phyloP scores from a whole-genome alignment of 352 stramenopile genomes.

The Globisporangium solare region DNA sequence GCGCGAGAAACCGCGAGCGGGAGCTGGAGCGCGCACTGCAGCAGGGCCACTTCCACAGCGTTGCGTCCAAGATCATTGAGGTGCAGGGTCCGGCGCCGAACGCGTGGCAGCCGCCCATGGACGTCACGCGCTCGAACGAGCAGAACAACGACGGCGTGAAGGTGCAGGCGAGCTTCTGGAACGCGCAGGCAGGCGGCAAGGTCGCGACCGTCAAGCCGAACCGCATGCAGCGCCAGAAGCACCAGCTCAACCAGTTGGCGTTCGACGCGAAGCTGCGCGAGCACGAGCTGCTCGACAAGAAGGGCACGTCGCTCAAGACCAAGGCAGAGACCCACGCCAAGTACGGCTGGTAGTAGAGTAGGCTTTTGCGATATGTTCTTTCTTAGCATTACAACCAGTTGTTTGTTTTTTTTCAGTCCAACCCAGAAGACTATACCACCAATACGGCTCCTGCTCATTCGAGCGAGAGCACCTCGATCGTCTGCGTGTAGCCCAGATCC shows the following conservation, averaged over 20 bases:
- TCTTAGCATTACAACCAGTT: no score
- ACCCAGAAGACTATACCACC: no score
- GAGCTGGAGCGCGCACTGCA: slow-evolving; percentile 70
- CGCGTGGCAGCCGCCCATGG: slow-evolving; percentile 48
- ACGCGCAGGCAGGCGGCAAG: slow-evolving; percentile 38
- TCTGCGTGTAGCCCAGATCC: slow-evolving; percentile 22
- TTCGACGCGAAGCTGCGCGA: slow-evolving; percentile 75
- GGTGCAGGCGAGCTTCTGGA: slow-evolving; percentile 74
- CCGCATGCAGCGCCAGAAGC: slow-evolving; percentile 71
- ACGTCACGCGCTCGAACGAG: slow-evolving; percentile 13
- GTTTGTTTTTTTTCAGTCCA: no score
- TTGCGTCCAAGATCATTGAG: slow-evolving; percentile 58
- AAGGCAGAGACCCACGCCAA: slow-evolving; percentile 79
- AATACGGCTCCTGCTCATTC: neutral
- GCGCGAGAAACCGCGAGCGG: slow-evolving; percentile 47
- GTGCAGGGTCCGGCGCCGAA: slow-evolving; percentile 44
- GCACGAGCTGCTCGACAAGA: slow-evolving; percentile 66
- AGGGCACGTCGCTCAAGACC: slow-evolving; percentile 58
- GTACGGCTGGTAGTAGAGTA: slow-evolving; percentile 57
- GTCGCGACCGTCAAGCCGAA: slow-evolving; percentile 61
- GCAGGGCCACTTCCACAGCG: slow-evolving; percentile 55
- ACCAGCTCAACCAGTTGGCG: slow-evolving; percentile 79
- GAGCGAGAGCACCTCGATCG: slow-evolving; percentile 1
- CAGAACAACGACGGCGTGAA: slow-evolving; percentile 36
- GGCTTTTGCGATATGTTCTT: no score